Conservation (phyloP, 192 early-diverging fungal species). For the Podila horticola region DNA sequence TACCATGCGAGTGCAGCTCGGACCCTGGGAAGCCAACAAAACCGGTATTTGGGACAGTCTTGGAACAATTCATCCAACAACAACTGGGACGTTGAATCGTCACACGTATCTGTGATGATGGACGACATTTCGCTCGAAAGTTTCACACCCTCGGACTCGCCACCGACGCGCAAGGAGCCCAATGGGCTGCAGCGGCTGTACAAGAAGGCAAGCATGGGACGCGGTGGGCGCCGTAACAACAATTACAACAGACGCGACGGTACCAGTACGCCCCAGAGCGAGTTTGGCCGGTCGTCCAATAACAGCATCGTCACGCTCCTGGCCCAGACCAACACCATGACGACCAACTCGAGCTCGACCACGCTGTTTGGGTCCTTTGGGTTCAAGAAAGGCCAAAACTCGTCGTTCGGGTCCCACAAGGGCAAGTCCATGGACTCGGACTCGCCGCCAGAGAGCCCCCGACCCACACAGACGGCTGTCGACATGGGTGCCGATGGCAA, state of each 20-base stretch:
- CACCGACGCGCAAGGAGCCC: neutral
- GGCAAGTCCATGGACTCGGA: neutral
- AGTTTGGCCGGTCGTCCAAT: constrained; percentile 16
- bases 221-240: neutral
- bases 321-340: constrained; percentile 10
- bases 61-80: no score
- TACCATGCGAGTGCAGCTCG: neutral
- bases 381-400: constrained; percentile 8
- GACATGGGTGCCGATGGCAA: constrained; percentile 15
- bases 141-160: constrained; percentile 12
- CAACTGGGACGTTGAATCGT: constrained; percentile 1
- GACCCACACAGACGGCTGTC: constrained; percentile 2
- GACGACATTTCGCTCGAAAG: constrained; percentile 36
- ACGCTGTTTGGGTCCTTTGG: constrained; percentile 29
- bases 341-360: constrained; percentile 23
- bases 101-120: constrained; percentile 32
- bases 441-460: neutral
- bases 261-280: constrained; percentile 4
- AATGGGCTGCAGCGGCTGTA: neutral
- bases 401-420: neutral
- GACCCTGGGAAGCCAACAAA: neutral
- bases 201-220: constrained; percentile 1
- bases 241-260: neutral
- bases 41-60: no score
- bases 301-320: constrained; percentile 28